Evolutionary conservation across 176 grass and related monocot species (phyloP), one percentile per base, ranked within the genome.

Genomic region (Triticum monococcum): DNA sequence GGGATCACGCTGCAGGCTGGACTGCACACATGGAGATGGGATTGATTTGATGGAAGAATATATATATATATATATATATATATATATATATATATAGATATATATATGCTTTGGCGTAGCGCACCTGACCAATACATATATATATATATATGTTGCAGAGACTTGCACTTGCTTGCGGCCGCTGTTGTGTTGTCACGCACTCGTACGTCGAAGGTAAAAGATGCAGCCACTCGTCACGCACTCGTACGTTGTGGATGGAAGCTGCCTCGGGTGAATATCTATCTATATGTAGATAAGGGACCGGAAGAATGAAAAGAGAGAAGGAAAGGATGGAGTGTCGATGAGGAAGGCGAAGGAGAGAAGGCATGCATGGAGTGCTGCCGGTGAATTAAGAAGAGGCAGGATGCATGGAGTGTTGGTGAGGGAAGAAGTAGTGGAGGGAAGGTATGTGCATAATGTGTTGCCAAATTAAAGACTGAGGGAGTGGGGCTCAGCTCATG

Each of bases 51-150:
- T 65, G 63, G 12, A 24, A 28, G 59, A 43, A 61, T 35, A 37
- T 38, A 9, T 32, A 48, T 28, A 41, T 48, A 48, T 26, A n/a
- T n/a, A n/a, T n/a, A n/a, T n/a, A n/a, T n/a, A n/a, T n/a, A n/a
- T n/a, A n/a, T n/a, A n/a, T n/a, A n/a, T n/a, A n/a, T n/a, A n/a
- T n/a, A n/a, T n/a, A n/a, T n/a, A n/a, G n/a, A n/a, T n/a, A n/a
- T n/a, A n/a, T n/a, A n/a, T n/a, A n/a, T n/a, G 41, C 14, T 43
- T 30, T 45, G 59, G 60, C 37, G 12, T 31, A 66, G 26, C 64
- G 64, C 14, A 80, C 78, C 78, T 80, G 36, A 43, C 78, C 60
- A 43, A 30, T 65, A 80, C n/a, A n/a, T n/a, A n/a, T n/a, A n/a
- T n/a, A n/a, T n/a, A n/a, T n/a, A n/a, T n/a, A n/a, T n/a, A n/a